Percentiles rank a stretch among this genome's conserved stretches.
phyloP scores from a whole-genome alignment of 495 filamentous ascomycete genomes.

The Aspergillus egyptiacus region DNA sequence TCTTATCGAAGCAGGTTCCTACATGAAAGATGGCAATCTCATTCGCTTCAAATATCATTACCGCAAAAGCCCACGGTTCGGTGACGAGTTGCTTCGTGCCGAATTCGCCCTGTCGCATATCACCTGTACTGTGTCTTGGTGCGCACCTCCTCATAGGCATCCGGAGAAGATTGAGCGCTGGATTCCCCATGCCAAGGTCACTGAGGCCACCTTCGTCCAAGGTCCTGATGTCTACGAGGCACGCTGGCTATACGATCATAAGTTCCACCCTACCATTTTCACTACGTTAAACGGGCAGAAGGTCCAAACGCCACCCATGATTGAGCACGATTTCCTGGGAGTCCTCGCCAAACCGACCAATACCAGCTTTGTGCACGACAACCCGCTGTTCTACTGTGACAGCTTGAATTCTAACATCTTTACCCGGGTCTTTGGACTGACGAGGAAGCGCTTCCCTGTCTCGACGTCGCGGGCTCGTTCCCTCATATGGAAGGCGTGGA shows the following conservation, averaged over 20 bases:
- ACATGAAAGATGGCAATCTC: slow-evolving; percentile 49
- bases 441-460: slow-evolving; percentile 45
- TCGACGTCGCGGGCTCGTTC: slow-evolving; percentile 56
- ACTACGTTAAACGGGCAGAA: slow-evolving; percentile 52
- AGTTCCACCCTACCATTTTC: slow-evolving; percentile 54
- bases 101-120: slow-evolving; percentile 53
- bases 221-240: slow-evolving; percentile 49
- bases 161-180: slow-evolving; percentile 50
- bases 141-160: slow-evolving; percentile 47
- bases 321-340: slow-evolving; percentile 49
- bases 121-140: slow-evolving; percentile 54
- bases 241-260: slow-evolving; percentile 56
- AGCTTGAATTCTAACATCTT: slow-evolving; percentile 42
- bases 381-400: slow-evolving; percentile 49
- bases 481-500: slow-evolving; percentile 60
- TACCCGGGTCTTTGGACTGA: slow-evolving; percentile 42
- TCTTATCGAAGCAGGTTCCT: slow-evolving; percentile 49
- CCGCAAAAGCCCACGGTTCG: slow-evolving; percentile 50
- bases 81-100: slow-evolving; percentile 52
- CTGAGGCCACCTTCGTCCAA: slow-evolving; percentile 52
- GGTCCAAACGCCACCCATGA: slow-evolving; percentile 54
- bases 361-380: slow-evolving; percentile 51
- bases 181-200: slow-evolving; percentile 56
- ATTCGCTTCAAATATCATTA: slow-evolving; percentile 55
- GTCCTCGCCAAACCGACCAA: slow-evolving; percentile 51